A percentile compares a stretch with the other conserved stretches of the same genome.
Conservation (phyloP, 2,329 filamentous ascomycete species). For the Cryphonectria radicalis region DNA sequence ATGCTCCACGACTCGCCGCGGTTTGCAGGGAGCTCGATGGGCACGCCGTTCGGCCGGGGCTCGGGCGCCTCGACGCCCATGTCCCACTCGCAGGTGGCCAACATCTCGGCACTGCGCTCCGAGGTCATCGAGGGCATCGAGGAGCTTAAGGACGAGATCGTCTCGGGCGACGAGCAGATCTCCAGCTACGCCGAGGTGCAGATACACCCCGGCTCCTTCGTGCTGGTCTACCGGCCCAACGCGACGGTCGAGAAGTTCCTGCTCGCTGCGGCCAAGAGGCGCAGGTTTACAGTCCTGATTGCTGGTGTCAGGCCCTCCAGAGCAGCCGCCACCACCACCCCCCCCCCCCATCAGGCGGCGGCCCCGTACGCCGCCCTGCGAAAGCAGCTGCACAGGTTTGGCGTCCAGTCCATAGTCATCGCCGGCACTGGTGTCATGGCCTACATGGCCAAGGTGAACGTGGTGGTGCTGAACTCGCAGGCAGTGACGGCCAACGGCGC, state of each 20-base stretch:
- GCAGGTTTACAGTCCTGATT: slow-evolving; percentile 89
- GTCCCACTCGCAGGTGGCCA: slow-evolving; percentile 44
- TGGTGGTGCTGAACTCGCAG: slow-evolving; percentile 88
- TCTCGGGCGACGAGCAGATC: slow-evolving; percentile 91
- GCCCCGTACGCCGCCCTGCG: slow-evolving; percentile 61
- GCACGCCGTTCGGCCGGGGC: slow-evolving; percentile 54
- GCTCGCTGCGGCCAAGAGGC: slow-evolving; percentile 81
- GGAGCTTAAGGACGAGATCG: slow-evolving; percentile 94
- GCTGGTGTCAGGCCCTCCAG: slow-evolving; percentile 63
- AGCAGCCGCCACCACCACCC: slow-evolving; percentile 14
- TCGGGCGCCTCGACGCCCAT: slow-evolving; percentile 41
- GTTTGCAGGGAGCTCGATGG: slow-evolving; percentile 43
- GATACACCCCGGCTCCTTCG: slow-evolving; percentile 90
- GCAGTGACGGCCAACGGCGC: slow-evolving; percentile 88
- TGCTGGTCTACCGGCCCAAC: slow-evolving; percentile 87
- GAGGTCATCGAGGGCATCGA: slow-evolving; percentile 94
- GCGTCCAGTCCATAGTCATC: slow-evolving; percentile 82
- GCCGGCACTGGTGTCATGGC: slow-evolving; percentile 86
- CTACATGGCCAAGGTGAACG: slow-evolving; percentile 93
- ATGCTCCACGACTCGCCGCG: slow-evolving; percentile 75
- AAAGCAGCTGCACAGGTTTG: slow-evolving; percentile 77
- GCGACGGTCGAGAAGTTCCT: slow-evolving; percentile 89
- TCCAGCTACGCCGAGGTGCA: slow-evolving; percentile 86
- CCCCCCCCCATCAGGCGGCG: slow-evolving; percentile 40
- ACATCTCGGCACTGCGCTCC: slow-evolving; percentile 74